These are phyloP conservation scores for Acephala macrosclerotiorum DNA, from an alignment of 2,329 filamentous ascomycete species.

Conservation along the genomic window DNA sequence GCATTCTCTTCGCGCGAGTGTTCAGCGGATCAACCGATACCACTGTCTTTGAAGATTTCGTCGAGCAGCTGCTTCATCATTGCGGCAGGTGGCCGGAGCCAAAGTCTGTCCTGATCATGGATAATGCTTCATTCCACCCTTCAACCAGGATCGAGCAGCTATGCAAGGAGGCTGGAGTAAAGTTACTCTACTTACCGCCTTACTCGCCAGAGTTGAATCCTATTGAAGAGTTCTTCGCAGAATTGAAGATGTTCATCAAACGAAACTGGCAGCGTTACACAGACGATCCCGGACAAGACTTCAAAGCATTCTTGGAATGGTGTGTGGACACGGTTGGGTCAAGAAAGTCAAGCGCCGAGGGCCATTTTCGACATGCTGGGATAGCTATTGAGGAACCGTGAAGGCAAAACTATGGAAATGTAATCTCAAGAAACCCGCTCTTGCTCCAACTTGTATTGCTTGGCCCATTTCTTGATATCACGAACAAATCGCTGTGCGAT, in stretches of 20 bases:
- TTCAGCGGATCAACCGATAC: constrained; percentile 43
- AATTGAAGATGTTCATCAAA: constrained; percentile 39
- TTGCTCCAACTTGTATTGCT: constrained; percentile 21
- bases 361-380: constrained; percentile 35
- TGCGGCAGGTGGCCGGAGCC: constrained; percentile 45
- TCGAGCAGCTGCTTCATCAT: constrained; percentile 45
- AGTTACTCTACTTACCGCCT: constrained; percentile 32
- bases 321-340: constrained; percentile 36
- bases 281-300: constrained; percentile 29
- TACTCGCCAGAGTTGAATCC: constrained; percentile 38
- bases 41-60: constrained; percentile 42
- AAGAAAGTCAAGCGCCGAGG: constrained; percentile 34
- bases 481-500: constrained; percentile 44
- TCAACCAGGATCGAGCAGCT: constrained; percentile 41
- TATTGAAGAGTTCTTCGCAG: constrained; percentile 40
- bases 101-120: constrained; percentile 47
- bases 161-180: constrained; percentile 37
- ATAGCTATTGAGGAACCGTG: constrained; percentile 31
- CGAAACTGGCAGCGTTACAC: constrained; percentile 33
- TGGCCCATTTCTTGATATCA: constrained; percentile 41
- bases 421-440: constrained; percentile 6
- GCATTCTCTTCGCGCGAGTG: constrained; percentile 39
- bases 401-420: constrained; percentile 13
- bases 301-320: constrained; percentile 38
- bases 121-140: constrained; percentile 46